These are phyloP conservation scores for Klebsormidium nitens DNA, from an alignment of 139 green algal species.

Conservation along the genomic window DNA sequence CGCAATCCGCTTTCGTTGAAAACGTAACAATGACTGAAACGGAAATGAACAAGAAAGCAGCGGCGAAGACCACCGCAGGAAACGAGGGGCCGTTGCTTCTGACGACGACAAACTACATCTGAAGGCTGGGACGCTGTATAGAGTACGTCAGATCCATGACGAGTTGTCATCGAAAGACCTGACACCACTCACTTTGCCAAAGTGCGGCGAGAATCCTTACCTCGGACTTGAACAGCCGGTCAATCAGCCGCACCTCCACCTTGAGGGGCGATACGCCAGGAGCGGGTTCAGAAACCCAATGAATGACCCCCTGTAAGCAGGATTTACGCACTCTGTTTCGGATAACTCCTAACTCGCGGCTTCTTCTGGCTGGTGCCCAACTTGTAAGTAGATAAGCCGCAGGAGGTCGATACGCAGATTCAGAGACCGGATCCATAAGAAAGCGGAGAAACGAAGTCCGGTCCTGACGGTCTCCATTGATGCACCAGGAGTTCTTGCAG, in stretches of 20 bases:
- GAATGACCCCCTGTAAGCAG: slow-evolving; percentile 85
- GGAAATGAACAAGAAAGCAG: neutral
- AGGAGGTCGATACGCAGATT: too few species aligned
- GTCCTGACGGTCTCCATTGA: too few species aligned
- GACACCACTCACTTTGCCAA: too few species aligned
- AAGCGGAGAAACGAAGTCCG: too few species aligned
- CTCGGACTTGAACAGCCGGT: slow-evolving; percentile 79
- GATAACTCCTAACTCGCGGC: too few species aligned
- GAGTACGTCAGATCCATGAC: neutral
- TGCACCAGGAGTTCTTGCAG: too few species aligned
- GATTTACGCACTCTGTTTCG: too few species aligned
- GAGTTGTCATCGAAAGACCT: slow-evolving; percentile 13
- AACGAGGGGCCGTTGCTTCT: neutral
- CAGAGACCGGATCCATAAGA: too few species aligned
- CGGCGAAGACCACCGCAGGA: neutral
- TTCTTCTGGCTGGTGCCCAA: too few species aligned
- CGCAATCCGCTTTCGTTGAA: neutral
- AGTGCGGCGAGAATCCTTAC: too few species aligned
- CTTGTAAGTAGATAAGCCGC: too few species aligned
- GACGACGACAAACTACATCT: slow-evolving; percentile 5
- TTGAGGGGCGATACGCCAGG: slow-evolving; percentile 58
- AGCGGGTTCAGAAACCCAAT: slow-evolving; percentile 83
- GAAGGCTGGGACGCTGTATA: neutral
- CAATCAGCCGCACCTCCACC: slow-evolving; percentile 71
- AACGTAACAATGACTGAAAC: neutral